A percentile compares a stretch with the other conserved stretches of the same genome.
Evolutionary conservation across 2,329 filamentous ascomycete genomes (phyloP).

Genomic region (Cladosporium sp.): DNA sequence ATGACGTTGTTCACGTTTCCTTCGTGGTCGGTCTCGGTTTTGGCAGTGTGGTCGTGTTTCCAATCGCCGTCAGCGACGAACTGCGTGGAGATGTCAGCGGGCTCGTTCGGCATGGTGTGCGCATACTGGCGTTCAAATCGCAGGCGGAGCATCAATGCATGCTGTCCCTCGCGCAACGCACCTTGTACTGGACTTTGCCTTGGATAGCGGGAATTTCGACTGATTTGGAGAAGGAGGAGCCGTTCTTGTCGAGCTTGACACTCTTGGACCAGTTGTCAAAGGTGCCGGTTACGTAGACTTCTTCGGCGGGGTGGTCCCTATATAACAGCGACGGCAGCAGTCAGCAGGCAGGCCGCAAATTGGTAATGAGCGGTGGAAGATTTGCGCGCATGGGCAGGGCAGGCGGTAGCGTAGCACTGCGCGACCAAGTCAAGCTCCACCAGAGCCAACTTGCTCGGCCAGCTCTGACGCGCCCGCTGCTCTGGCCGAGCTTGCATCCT

Average conservation of each 20-base stretch:
- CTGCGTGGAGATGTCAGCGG: conserved; percentile 45
- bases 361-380: neutral
- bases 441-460: neutral
- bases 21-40: conserved; percentile 74
- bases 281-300: conserved; percentile 92
- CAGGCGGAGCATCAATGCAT: neutral
- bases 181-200: conserved; percentile 88
- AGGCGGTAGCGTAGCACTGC: conserved; percentile 9
- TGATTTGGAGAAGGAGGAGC: conserved; percentile 70
- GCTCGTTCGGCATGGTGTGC: neutral
- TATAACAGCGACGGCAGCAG: neutral
- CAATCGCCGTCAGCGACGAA: conserved; percentile 94
- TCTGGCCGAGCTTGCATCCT: conserved; percentile 5
- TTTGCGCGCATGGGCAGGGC: conserved; percentile 3
- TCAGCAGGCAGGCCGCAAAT: neutral
- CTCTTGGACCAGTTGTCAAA: conserved; percentile 94
- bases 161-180: conserved; percentile 40
- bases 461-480: conserved; percentile 5
- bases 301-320: conserved; percentile 77
- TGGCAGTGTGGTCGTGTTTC: conserved; percentile 75
- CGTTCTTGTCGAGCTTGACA: conserved; percentile 73
- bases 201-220: conserved; percentile 64
- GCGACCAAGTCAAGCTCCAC: conserved; percentile 4
- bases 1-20: conserved; percentile 94
- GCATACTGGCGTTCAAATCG: neutral